Percentiles rank a stretch among this genome's conserved stretches.
phyloP scores from a whole-genome alignment of 352 stramenopile genomes.

The Phytophthora cryptogea region DNA sequence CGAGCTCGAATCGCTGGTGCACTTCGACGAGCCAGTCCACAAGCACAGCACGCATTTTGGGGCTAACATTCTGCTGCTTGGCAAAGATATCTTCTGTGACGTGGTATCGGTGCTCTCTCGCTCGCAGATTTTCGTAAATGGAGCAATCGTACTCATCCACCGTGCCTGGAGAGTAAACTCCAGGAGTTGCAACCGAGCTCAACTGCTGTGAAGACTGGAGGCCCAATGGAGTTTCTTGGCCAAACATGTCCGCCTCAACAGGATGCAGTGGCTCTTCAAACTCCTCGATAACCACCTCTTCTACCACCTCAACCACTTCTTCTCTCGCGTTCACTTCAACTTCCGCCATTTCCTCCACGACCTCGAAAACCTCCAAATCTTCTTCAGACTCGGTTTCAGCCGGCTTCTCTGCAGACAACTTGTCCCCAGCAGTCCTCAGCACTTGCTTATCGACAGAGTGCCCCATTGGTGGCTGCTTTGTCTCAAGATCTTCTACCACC shows the following conservation, averaged over 20 bases:
- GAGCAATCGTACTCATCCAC: conserved; percentile 58
- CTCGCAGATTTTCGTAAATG: conserved; percentile 57
- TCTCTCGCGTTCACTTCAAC: conserved; percentile 7
- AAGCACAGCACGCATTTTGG: conserved; percentile 72
- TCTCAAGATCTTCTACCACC: conserved; percentile 14
- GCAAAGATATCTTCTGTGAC: conserved; percentile 57
- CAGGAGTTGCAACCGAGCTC: not conserved
- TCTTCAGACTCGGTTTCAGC: conserved; percentile 12
- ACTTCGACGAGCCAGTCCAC: conserved; percentile 93
- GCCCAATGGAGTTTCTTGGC: conserved; percentile 15
- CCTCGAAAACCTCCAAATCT: conserved; percentile 13
- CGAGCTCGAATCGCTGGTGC: conserved; percentile 98
- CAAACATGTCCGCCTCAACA: conserved; percentile 27
- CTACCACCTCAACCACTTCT: conserved; percentile 4
- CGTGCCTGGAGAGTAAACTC: conserved; percentile 41
- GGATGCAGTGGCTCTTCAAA: conserved; percentile 14
- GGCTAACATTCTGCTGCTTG: conserved; percentile 52
- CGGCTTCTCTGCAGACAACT: conserved; percentile 15
- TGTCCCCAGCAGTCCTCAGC: conserved; percentile 5
- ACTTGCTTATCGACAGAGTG: conserved; percentile 9
- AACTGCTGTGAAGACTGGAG: conserved; percentile 4
- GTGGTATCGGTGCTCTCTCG: conserved; percentile 48
- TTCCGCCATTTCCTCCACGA: conserved; percentile 19
- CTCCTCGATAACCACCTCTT: conserved; percentile 15
- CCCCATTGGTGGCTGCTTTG: conserved; percentile 13